These are phyloP conservation scores for Takashimella koratensis DNA, from an alignment of 1,284 basidiomycete species.

Conservation along the genomic window DNA sequence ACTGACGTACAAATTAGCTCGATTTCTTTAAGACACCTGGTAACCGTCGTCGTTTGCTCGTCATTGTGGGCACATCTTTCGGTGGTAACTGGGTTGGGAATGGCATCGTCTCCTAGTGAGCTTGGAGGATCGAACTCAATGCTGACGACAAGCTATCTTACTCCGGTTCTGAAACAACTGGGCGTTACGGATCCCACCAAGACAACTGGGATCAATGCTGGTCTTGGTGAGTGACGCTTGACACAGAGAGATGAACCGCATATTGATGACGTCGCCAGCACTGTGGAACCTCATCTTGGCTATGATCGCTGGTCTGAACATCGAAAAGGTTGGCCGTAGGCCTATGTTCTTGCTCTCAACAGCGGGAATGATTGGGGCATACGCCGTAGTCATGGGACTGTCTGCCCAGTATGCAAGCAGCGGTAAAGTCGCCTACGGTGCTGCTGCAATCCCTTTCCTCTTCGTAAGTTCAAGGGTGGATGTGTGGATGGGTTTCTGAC, in stretches of 20 bases:
- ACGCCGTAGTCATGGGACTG: slow-evolving; percentile 26
- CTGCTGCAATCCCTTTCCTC: slow-evolving; percentile 36
- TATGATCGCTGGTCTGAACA: slow-evolving; percentile 6
- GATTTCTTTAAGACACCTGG: slow-evolving; percentile 34
- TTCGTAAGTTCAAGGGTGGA: too few relatives aligned
- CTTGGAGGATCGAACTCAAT: neutral
- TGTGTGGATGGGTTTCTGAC: too few relatives aligned
- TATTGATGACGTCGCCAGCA: too few relatives aligned
- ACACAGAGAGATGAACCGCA: too few relatives aligned
- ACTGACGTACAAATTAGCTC: slow-evolving; percentile 25
- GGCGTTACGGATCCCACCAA: slow-evolving; percentile 30
- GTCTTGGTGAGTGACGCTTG: slow-evolving; percentile 20
- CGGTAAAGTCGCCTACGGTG: slow-evolving; percentile 19
- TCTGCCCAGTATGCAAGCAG: slow-evolving; percentile 28
- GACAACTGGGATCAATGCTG: slow-evolving; percentile 27
- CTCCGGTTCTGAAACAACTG: slow-evolving; percentile 29
- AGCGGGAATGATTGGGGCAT: slow-evolving; percentile 25
- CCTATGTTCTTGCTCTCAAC: slow-evolving; percentile 27
- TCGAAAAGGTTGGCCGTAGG: slow-evolving; percentile 27
- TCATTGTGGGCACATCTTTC: slow-evolving; percentile 21
- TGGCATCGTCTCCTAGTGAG: slow-evolving; percentile 31
- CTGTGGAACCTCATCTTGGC: slow-evolving; percentile 9
- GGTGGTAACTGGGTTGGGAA: slow-evolving; percentile 28
- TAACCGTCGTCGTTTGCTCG: slow-evolving; percentile 35
- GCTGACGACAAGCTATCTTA: slow-evolving; percentile 20